Evolutionary conservation across 2,329 filamentous ascomycete species (phyloP).

Genomic region (Pseudogymnoascus verrucosus): DNA sequence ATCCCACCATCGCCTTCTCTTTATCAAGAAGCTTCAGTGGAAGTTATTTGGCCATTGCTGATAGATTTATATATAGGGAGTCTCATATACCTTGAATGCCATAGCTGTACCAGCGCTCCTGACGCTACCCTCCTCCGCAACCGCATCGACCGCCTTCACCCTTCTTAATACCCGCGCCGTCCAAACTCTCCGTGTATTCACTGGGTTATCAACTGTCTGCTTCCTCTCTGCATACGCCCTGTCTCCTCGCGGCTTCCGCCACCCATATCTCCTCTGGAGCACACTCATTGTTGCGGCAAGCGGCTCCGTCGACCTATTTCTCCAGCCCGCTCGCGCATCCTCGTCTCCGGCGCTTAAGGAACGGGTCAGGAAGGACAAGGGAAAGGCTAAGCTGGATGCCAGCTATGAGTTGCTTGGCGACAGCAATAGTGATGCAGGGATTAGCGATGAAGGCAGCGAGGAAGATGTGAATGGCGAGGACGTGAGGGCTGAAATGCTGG

Average conservation of each 20-base stretch:
- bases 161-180: constrained; percentile 56
- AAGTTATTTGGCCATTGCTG: background rate
- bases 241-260: constrained; percentile 65
- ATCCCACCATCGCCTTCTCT: background rate
- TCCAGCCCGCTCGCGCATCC: constrained; percentile 20
- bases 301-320: constrained; percentile 32
- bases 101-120: constrained; percentile 75
- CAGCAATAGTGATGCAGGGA: constrained; percentile 37
- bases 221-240: constrained; percentile 71
- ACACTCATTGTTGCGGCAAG: constrained; percentile 55
- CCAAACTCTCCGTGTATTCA: constrained; percentile 58
- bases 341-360: constrained; percentile 25
- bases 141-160: constrained; percentile 62
- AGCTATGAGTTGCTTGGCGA: constrained; percentile 63
- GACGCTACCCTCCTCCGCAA: constrained; percentile 66
- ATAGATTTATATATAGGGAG: constrained; percentile 50
- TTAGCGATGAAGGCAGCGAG: constrained; percentile 42
- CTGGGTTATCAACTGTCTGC: constrained; percentile 59
- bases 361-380: constrained; percentile 17
- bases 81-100: constrained; percentile 75
- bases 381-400: constrained; percentile 47
- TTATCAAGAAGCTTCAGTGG: background rate
- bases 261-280: constrained; percentile 88
- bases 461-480: constrained; percentile 52
- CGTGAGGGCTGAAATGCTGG: constrained; percentile 48